Evolutionary conservation across 306 rosid genomes (phyloP), one percentile per base, ranked within the genome.

Genomic region (Notholithocarpus densiflorus): DNA sequence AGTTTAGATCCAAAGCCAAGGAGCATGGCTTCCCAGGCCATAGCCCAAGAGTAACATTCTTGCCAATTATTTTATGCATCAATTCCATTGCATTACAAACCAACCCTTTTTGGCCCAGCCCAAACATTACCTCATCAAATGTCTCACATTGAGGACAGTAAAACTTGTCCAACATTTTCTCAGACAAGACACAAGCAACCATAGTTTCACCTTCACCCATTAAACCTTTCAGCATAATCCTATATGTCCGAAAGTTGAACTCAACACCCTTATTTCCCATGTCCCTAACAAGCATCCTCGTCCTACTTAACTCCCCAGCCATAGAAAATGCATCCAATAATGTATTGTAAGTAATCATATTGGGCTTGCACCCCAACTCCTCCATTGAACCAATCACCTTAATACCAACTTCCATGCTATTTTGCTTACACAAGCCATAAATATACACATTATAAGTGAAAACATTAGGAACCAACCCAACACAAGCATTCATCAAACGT

Each of bases 401-500:
- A 73, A 89, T 59, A 2, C 87, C 94, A 48, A 68, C 89, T 6
- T 83, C 85, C 18, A 86, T 65, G 10, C 89, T 84, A 27, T 82
- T 83, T 84, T 88, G 88, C 81, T 90, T 89, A 84, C 93, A 89
- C 84, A 94, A 83, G 72, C 93, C 96, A 81, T 79, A 82, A 72
- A 92, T 83, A 45, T 86, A 92, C 83, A 90, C 93, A 27, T 88
- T 89, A 29, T 92, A 91, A 27, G 97, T 87, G 86, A 82, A 87
- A 51, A 87, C 66, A 82, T 94, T 88, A 73, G 97, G 97, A 79
- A 92, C 68, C 45, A 90, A 34, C 98, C 97, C 45, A 86, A 84
- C 7, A 94, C 87, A 72, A 90, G 89, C 83, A 75, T 82, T 94
- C 97, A 80, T 94, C 94, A 51, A 92, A 94, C 77, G 88, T 78